phyloP scores from a whole-genome alignment of 352 stramenopile species.

The Elongisporangium senticosum region DNA sequence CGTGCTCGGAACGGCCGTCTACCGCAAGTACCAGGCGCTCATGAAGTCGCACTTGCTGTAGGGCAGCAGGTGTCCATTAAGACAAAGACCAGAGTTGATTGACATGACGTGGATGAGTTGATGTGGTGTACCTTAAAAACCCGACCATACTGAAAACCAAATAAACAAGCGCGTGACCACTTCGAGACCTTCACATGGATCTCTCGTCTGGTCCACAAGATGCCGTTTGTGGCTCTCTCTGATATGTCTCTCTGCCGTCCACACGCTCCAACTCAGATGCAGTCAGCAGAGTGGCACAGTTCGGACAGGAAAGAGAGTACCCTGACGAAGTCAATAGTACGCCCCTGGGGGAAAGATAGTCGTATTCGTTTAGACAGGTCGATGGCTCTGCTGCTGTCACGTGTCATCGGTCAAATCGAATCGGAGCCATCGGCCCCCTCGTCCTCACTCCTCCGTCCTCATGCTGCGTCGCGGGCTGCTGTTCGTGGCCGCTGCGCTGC shows the following conservation, averaged over 20 bases:
- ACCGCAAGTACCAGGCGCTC: conserved; percentile 82
- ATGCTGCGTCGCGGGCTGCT: conserved; percentile 19
- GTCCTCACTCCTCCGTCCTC: neutral
- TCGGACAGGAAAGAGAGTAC: neutral
- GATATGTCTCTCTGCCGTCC: neutral
- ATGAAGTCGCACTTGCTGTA: conserved; percentile 88
- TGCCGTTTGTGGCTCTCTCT: neutral
- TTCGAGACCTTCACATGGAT: neutral
- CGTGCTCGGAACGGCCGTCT: conserved; percentile 43
- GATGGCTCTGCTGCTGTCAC: neutral
- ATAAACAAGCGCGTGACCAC: neutral
- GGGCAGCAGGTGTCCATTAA: conserved; percentile 6
- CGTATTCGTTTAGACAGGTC: neutral
- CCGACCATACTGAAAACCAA: neutral
- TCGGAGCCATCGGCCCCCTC: neutral
- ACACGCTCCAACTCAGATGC: neutral
- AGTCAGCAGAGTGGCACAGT: neutral
- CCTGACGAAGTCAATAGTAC: neutral
- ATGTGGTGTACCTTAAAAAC: neutral
- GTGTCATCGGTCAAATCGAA: neutral
- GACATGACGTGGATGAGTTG: neutral
- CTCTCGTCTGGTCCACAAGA: too few relatives aligned
- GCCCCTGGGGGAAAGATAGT: too few relatives aligned
- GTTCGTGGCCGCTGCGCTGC: conserved; percentile 16
- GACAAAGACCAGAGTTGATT: neutral